These are phyloP conservation scores for Termitomyces sp. DNA, from an alignment of 768 basidiomycete genomes.

Conservation along the genomic window DNA sequence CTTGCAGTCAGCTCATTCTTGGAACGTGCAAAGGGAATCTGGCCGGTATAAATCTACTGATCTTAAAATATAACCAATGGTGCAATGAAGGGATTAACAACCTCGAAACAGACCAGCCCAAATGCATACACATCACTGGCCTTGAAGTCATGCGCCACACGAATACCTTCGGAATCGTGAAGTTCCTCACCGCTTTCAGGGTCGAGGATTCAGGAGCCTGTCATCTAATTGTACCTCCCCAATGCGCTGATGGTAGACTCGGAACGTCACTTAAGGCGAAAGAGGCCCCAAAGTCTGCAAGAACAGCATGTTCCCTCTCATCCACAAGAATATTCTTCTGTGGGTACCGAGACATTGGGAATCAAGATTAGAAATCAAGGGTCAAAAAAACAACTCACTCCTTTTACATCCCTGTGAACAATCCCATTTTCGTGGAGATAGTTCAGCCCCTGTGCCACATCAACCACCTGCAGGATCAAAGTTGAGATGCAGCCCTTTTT, in stretches of 20 bases:
- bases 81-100: not conserved
- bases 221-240: not conserved
- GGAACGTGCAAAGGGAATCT: not conserved
- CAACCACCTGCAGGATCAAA: not conserved
- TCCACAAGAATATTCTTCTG: constrained; percentile 3
- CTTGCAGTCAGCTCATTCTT: not conserved
- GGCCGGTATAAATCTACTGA: not conserved
- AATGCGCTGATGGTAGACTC: not conserved
- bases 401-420: constrained; percentile 1
- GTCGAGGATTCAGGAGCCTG: not conserved
- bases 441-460: not conserved
- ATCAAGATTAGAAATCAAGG: not conserved
- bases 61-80: not conserved
- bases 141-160: not conserved
- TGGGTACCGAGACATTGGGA: not conserved
- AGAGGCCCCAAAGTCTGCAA: constrained; percentile 2
- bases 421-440: not conserved
- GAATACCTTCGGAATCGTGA: not conserved
- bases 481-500: not conserved
- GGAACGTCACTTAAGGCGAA: not conserved
- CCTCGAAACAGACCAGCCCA: not conserved
- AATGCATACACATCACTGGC: not conserved
- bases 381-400: not conserved
- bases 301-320: not conserved
- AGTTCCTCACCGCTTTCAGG: not conserved